These are phyloP conservation scores for Lasiodiplodia gonubiensis DNA, from an alignment of 2,329 filamentous ascomycete genomes.

Conservation along the genomic window DNA sequence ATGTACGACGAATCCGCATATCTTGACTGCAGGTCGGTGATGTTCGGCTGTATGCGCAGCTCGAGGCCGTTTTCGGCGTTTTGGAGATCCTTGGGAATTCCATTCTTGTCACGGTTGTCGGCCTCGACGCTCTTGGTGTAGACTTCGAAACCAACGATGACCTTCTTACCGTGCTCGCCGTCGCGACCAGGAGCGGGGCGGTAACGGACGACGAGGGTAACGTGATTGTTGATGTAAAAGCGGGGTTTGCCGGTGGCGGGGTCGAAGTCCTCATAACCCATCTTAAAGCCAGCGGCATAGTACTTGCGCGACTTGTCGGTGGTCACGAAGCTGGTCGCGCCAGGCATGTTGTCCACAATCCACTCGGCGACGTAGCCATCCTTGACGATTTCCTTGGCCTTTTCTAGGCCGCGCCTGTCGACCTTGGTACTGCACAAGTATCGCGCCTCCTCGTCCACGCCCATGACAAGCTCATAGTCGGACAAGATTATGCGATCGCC, in stretches of 20 bases:
- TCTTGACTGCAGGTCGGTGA: slow-evolving; percentile 57
- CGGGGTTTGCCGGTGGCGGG: slow-evolving; percentile 64
- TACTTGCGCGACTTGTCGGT: slow-evolving; percentile 85
- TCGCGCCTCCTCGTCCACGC: slow-evolving; percentile 73
- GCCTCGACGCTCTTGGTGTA: slow-evolving; percentile 82
- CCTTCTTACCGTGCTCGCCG: slow-evolving; percentile 73
- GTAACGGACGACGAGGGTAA: slow-evolving; percentile 82
- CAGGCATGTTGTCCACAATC: slow-evolving; percentile 91
- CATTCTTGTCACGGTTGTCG: slow-evolving; percentile 63
- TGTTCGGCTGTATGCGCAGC: slow-evolving; percentile 69
- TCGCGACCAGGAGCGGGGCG: slow-evolving; percentile 71
- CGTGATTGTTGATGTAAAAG: slow-evolving; percentile 85
- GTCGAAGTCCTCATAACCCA: slow-evolving; percentile 75
- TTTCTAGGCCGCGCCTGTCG: slow-evolving; percentile 66
- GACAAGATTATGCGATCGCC: slow-evolving; percentile 85
- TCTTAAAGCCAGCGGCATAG: slow-evolving; percentile 88
- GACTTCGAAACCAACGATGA: slow-evolving; percentile 87
- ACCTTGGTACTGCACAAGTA: slow-evolving; percentile 74
- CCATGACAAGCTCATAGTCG: slow-evolving; percentile 81
- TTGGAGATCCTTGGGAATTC: slow-evolving; percentile 72
- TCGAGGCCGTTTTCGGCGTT: slow-evolving; percentile 69
- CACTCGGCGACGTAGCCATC: slow-evolving; percentile 88
- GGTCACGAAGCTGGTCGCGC: slow-evolving; percentile 86
- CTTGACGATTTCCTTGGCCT: slow-evolving; percentile 73
- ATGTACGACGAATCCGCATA: slow-evolving; percentile 65